Conservation (phyloP, 257 asterid species). For the Echium plantagineum region DNA sequence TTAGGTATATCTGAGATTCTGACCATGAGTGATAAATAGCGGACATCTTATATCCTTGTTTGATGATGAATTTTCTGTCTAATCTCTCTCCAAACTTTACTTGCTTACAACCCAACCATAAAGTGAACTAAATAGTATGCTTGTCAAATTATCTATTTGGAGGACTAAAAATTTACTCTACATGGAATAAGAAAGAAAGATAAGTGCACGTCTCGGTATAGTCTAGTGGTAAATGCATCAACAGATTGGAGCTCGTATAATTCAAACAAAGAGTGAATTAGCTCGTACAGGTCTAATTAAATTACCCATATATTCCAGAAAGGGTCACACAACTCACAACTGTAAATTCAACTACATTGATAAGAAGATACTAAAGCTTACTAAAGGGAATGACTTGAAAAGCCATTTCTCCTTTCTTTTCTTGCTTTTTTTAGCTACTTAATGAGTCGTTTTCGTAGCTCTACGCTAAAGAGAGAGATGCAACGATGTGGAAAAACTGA, state of each 20-base stretch:
- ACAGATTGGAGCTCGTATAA: too few species aligned
- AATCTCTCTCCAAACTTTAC: too few species aligned
- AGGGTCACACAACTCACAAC: not conserved
- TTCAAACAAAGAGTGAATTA: too few species aligned
- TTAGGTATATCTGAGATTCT: slow-evolving; percentile 15
- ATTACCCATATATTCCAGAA: not conserved
- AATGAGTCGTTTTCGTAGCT: not conserved
- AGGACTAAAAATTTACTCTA: too few species aligned
- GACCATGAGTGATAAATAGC: slow-evolving; percentile 3
- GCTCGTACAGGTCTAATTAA: not conserved
- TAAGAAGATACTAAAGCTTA: not conserved
- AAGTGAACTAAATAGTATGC: too few species aligned
- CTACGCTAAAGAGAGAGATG: slow-evolving; percentile 67
- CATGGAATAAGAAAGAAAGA: too few species aligned
- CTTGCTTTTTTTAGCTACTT: too few species aligned
- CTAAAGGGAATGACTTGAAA: not conserved
- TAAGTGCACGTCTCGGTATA: too few species aligned
- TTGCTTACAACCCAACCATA: too few species aligned
- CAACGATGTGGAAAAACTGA: slow-evolving; percentile 83
- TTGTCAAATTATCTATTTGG: too few species aligned
- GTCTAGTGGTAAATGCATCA: too few species aligned
- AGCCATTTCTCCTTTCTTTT: not conserved
- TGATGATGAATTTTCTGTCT: not conserved
- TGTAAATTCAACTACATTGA: not conserved
- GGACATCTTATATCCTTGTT: slow-evolving; percentile 5